Percentiles rank a stretch among this genome's conserved stretches.
These are phyloP conservation scores for Pythium aquatile DNA, from an alignment of 352 stramenopile species.

Conservation along the genomic window DNA sequence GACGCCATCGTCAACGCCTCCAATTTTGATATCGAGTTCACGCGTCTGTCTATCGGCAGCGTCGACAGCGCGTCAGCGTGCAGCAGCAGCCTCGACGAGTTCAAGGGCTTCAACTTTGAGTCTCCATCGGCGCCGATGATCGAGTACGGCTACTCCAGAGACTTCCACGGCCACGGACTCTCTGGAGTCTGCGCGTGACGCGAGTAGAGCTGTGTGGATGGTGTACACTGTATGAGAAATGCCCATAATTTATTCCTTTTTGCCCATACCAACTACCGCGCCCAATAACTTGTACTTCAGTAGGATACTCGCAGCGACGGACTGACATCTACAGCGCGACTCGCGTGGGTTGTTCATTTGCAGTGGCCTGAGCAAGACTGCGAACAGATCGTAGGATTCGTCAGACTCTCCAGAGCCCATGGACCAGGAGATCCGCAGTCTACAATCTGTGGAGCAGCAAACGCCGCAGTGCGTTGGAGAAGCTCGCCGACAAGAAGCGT, in stretches of 20 bases:
- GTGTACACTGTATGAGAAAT: neutral
- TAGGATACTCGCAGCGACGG: no score
- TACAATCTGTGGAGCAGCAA: slow-evolving; percentile 96
- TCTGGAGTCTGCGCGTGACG: slow-evolving; percentile 24
- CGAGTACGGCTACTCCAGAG: slow-evolving; percentile 55
- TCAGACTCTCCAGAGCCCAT: no score
- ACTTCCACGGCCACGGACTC: slow-evolving; percentile 27
- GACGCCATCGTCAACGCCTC: slow-evolving; percentile 57
- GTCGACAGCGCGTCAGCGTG: slow-evolving; percentile 31
- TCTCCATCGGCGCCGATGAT: slow-evolving; percentile 43
- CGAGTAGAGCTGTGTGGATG: neutral
- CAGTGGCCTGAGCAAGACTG: no score
- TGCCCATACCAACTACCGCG: neutral
- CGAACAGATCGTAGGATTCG: no score
- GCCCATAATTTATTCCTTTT: slow-evolving; percentile 4
- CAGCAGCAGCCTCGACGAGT: slow-evolving; percentile 45
- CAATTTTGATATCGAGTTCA: slow-evolving; percentile 90
- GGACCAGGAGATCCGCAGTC: slow-evolving; percentile 41
- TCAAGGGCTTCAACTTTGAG: slow-evolving; percentile 88
- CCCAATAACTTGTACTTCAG: no score
- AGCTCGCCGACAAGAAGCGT: slow-evolving; percentile 90
- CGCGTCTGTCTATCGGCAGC: slow-evolving; percentile 47
- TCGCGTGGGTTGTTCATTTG: no score
- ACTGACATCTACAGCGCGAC: no score
- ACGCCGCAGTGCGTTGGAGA: slow-evolving; percentile 85